Base-by-base conservation (phyloP, 2,329 filamentous ascomycete species). In the Diaporthe citri region DNA sequence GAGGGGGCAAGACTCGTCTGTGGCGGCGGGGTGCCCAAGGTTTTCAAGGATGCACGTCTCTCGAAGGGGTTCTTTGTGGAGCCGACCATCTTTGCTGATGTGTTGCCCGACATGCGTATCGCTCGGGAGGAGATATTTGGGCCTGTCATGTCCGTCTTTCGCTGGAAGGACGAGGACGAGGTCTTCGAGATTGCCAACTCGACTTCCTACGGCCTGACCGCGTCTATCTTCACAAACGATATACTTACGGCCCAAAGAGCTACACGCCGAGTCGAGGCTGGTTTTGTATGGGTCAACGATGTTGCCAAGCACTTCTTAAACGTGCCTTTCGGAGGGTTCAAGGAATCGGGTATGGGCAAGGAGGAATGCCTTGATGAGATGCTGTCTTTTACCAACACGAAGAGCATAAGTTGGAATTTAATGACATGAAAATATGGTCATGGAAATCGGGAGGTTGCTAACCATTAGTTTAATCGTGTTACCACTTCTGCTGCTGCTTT, bases 111-210 rank as follows among this genome's bases (percentile, higher is more conserved):
- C 52, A 71, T 71, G 69, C 69, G 69, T 12, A 71, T 71, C 22
- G 46, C 69, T 12, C 46, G 55, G n/a, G 69, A 71, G 69, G 69
- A 71, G 52, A 71, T 71, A 3, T 71, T 71, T n/a, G 69, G 69
- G 7, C 69, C 69, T 28, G 46, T 71, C 34, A 56, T 52, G 31
- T 43, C 41, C 39, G 31, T 71, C 20, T 60, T 59, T 7, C 34
- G 55, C 28, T 71, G 46, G 46, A 28, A 25, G 39, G 52, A 71
- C 13, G 52, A 56, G 22, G 70, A 62, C 20, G 48, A 72, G 1
- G 56, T 62, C 22, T 39, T 60, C 3, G n/a, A 72, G 36, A 48
- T 59, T 3, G 52, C 52, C 28, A 62, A 72, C 25, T 56, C 48
- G n/a, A 60, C 56, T 17, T 36, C 52, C 25, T 72, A 72, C 15